A percentile compares a stretch with the other conserved stretches of the same genome.
Evolutionary conservation across 768 basidiomycete species (phyloP).

Genomic region (Tylopilus intermedius): DNA sequence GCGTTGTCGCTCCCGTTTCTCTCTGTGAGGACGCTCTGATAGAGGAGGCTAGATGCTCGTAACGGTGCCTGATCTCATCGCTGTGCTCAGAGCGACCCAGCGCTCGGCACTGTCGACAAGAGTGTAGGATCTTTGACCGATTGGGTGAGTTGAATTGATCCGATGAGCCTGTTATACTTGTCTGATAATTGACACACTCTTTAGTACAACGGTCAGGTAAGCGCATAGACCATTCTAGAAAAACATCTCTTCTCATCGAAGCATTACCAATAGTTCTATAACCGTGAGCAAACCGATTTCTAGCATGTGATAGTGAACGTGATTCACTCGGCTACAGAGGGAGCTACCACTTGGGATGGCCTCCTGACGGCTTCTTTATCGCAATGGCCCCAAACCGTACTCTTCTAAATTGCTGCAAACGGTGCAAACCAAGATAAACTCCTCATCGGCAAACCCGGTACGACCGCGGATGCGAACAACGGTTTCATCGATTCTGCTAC

Average conservation of each 20-base stretch:
- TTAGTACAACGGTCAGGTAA: conserved; percentile 37
- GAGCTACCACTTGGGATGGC: conserved; percentile 29
- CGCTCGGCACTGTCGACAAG: conserved; percentile 15
- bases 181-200: neutral
- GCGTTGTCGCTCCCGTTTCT: too few species aligned
- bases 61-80: too few species aligned
- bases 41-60: too few species aligned
- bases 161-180: neutral
- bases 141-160: conserved; percentile 30
- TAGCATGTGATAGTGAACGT: neutral
- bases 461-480: conserved; percentile 29
- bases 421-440: conserved; percentile 45
- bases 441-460: conserved; percentile 50
- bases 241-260: too few species aligned
- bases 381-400: conserved; percentile 35
- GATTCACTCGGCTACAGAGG: conserved; percentile 23
- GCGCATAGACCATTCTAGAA: neutral
- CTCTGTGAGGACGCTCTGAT: too few species aligned
- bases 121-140: conserved; percentile 42
- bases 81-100: too few species aligned
- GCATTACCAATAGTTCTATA: neutral
- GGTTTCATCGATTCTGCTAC: conserved; percentile 54
- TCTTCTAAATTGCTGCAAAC: conserved; percentile 43
- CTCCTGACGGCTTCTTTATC: conserved; percentile 38
- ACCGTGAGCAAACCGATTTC: neutral